These are phyloP conservation scores for Antarctomyces pellizariae DNA, from an alignment of 495 filamentous ascomycete genomes.

Conservation along the genomic window DNA sequence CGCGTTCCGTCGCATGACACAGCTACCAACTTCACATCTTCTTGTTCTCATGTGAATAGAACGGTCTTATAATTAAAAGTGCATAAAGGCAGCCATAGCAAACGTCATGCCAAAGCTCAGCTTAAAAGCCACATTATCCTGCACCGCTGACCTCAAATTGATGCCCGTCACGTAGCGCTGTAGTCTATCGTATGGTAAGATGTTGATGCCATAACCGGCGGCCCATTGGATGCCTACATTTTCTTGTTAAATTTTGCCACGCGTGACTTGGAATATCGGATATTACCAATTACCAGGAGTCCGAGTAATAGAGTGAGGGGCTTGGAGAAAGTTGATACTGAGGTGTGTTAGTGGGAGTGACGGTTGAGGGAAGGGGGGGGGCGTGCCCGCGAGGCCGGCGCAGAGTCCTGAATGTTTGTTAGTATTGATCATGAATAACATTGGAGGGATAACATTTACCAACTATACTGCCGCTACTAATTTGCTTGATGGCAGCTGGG, in stretches of 20 bases:
- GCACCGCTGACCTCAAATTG: slow-evolving; percentile 33
- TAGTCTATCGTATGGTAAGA: slow-evolving; percentile 36
- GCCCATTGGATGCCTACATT: slow-evolving; percentile 27
- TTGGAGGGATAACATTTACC: slow-evolving; percentile 17
- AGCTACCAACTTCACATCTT: too few relatives aligned
- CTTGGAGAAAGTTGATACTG: slow-evolving; percentile 38
- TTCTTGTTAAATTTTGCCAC: background rate
- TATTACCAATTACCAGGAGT: slow-evolving; percentile 33
- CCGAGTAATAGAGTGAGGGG: slow-evolving; percentile 51
- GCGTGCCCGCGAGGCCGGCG: too few relatives aligned
- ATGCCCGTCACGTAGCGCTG: slow-evolving; percentile 33
- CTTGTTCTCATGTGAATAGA: too few relatives aligned
- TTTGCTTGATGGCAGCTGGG: slow-evolving; percentile 33
- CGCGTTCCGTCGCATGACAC: too few relatives aligned
- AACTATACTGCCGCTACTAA: slow-evolving; percentile 44
- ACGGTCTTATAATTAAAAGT: slow-evolving; percentile 24
- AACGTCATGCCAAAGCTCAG: slow-evolving; percentile 55
- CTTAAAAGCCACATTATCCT: slow-evolving; percentile 53
- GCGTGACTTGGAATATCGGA: slow-evolving; percentile 2
- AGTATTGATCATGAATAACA: background rate
- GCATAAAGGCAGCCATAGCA: slow-evolving; percentile 50
- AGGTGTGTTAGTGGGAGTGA: too few relatives aligned
- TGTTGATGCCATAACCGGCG: slow-evolving; percentile 47
- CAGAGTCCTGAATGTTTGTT: background rate
- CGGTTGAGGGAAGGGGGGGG: too few relatives aligned